These are phyloP conservation scores for Melanomma pulvis-pyrius DNA, from an alignment of 495 filamentous ascomycete genomes.

Conservation along the genomic window DNA sequence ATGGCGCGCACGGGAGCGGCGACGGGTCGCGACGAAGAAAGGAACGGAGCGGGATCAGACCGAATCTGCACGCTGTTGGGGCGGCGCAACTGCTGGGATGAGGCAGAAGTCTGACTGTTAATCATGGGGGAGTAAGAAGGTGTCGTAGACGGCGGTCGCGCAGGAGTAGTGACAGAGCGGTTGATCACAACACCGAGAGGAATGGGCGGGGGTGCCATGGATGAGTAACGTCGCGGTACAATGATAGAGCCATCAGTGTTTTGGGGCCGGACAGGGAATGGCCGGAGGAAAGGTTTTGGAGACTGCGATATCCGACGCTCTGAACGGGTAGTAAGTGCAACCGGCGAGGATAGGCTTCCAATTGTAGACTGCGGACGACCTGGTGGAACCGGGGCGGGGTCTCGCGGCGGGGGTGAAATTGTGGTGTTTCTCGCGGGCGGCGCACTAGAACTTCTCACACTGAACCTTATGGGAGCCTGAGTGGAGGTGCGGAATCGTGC, in stretches of 20 bases:
- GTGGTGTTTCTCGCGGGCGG: constrained; percentile 23
- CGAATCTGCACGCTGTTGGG: constrained; percentile 45
- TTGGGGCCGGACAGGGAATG: constrained; percentile 34
- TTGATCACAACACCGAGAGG: constrained; percentile 29
- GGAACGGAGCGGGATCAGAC: constrained; percentile 42
- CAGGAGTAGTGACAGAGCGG: constrained; percentile 31
- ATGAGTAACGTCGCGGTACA: constrained; percentile 34
- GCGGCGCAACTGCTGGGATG: constrained; percentile 32
- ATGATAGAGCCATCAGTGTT: constrained; percentile 27
- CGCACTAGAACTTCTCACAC: constrained; percentile 33
- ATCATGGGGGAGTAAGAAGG: constrained; percentile 14
- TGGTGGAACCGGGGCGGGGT: constrained; percentile 19
- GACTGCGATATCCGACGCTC: constrained; percentile 14
- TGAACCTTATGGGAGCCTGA: constrained; percentile 10
- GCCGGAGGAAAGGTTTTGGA: constrained; percentile 34
- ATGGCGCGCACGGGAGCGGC: constrained; percentile 21
- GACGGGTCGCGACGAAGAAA: constrained; percentile 32
- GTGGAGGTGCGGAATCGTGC: constrained; percentile 2
- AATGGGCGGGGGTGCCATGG: constrained; percentile 29
- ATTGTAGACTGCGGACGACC: constrained; percentile 33
- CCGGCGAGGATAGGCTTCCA: constrained; percentile 20
- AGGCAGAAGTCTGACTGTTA: background rate
- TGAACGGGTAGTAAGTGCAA: background rate
- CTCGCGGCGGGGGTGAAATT: constrained; percentile 26
- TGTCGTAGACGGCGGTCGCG: constrained; percentile 6